Evolutionary conservation across 768 basidiomycete genomes (phyloP), one percentile per base, ranked within the genome.

Genomic region (Trametes meyenii): DNA sequence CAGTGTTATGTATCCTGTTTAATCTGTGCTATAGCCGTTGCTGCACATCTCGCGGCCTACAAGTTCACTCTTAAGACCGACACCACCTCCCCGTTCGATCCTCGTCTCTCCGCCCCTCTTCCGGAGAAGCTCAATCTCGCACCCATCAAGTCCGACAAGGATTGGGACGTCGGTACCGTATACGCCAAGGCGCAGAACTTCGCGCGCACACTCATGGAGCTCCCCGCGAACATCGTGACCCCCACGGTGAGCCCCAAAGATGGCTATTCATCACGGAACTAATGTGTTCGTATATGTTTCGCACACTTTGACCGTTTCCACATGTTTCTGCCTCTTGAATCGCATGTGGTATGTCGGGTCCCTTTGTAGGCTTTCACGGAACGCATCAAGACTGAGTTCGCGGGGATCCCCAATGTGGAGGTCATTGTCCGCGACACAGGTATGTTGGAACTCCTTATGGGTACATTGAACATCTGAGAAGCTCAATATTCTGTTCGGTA

Each of bases 161-260:
- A 85, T 61, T 91, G 92, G 92, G 81, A 90, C 39, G 78, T 82
- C 7, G 93, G 93, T 40, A 80, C 84, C 3, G 65, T 88, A 24
- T 94, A 91, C 66, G 91, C 87, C 1, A 77, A 86, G 52, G 85
- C 88, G 4, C 92, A 94, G 75, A 94, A 93, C 71, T 75, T 90
- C 62, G 90, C 90, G 24, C 82, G 90, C 44, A 92, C 90, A 89
- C 79, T 95, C 49, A 88, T 85, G 85, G 94, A 95, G 74, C 75
- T 90, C 5, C 94, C 94, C 53, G 92, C 85, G 1, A 95, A 95
- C 72, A 84, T 94, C 73, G 77, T 92, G 79, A 94, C 92, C 1
- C 93, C 92, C 10, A 92, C 91, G 14, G 88, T 88, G 67, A 45
- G 80, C 11, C 3, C 10, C 23, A 19, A 11, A 26, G 26, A 24